phyloP scores from a whole-genome alignment of 306 rosid species.

The Medicago lupulina region DNA sequence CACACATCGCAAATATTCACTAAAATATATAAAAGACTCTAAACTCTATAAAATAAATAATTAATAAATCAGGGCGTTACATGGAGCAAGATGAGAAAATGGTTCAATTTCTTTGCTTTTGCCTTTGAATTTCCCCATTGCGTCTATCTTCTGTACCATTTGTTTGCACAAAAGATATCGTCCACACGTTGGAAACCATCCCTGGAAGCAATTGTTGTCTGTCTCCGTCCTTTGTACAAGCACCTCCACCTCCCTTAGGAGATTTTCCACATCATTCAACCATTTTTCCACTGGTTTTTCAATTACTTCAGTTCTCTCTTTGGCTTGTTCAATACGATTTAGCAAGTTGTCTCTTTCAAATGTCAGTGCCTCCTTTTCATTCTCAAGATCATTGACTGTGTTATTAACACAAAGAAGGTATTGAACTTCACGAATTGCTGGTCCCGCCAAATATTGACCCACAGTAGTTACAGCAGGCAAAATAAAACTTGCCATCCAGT shows the following conservation, averaged over 20 bases:
- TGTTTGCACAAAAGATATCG: not conserved
- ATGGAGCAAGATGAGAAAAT: too few relatives aligned
- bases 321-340: not conserved
- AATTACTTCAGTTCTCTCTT: constrained; percentile 6
- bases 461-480: constrained; percentile 15
- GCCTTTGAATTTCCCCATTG: not conserved
- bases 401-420: not conserved
- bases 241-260: not conserved
- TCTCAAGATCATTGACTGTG: not conserved
- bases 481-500: not conserved
- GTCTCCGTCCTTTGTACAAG: not conserved
- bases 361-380: not conserved
- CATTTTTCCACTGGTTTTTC: constrained; percentile 19
- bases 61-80: too few relatives aligned
- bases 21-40: too few relatives aligned
- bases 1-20: too few relatives aligned
- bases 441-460: not conserved
- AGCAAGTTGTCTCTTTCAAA: not conserved
- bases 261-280: constrained; percentile 6
- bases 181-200: constrained; percentile 1
- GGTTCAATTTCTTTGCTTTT: too few relatives aligned
- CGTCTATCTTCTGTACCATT: not conserved
- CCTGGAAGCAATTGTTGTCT: constrained; percentile 7
- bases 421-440: not conserved
- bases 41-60: too few relatives aligned